phyloP scores from a whole-genome alignment of 768 basidiomycete species.

The Tulasnella sp. region DNA sequence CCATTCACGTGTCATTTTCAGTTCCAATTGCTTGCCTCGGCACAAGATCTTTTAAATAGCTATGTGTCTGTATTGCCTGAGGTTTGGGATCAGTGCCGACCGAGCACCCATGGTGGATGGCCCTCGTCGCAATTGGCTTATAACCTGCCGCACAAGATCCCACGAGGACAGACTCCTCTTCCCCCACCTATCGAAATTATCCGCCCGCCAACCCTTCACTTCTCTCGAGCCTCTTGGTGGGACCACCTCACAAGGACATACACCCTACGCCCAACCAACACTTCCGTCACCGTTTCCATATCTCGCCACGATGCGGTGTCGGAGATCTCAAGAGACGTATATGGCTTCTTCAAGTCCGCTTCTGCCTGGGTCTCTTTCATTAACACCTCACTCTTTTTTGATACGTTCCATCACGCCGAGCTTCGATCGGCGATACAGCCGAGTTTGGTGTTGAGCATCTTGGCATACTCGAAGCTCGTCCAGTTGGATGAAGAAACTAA shows the following conservation, averaged over 20 bases:
- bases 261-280: not conserved
- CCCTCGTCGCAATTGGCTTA: no score
- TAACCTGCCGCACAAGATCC: not conserved
- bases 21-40: no score
- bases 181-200: not conserved
- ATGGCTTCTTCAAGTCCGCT: not conserved
- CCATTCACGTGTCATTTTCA: no score
- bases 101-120: no score
- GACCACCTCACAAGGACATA: not conserved
- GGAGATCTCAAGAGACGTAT: not conserved
- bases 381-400: constrained; percentile 6
- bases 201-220: not conserved
- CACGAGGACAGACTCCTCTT: not conserved
- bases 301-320: not conserved
- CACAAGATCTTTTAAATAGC: no score
- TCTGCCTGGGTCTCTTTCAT: constrained; percentile 8
- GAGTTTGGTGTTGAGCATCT: constrained; percentile 1
- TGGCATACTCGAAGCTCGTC: constrained; percentile 8
- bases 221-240: constrained; percentile 11
- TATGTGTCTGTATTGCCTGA: no score
- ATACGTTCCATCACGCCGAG: constrained; percentile 1
- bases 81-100: no score
- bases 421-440: constrained; percentile 4
- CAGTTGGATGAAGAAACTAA: not conserved
- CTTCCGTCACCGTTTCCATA: not conserved